Evolutionary conservation across 768 basidiomycete genomes (phyloP).

Genomic region (Cyclocybe aegerita): DNA sequence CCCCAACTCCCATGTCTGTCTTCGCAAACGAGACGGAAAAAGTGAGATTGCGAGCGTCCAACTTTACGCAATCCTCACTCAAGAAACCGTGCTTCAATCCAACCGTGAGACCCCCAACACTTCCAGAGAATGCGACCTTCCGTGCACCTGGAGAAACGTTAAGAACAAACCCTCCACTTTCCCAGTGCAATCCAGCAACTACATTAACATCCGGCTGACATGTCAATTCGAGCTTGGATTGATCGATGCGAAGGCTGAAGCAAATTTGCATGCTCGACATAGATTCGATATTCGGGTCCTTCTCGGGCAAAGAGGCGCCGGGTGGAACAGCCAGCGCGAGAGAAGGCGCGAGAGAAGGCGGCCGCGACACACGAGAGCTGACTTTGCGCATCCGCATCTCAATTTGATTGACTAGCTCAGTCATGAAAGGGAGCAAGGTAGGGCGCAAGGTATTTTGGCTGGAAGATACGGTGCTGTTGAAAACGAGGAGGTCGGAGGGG

Average conservation of each 20-base stretch:
- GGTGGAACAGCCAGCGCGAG: conserved; percentile 7
- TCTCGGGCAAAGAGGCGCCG: conserved; percentile 8
- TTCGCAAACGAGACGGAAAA: conserved; percentile 76
- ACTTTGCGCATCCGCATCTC: conserved; percentile 68
- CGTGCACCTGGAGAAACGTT: conserved; percentile 73
- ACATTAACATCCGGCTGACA: conserved; percentile 94
- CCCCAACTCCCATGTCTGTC: conserved; percentile 33
- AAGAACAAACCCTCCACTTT: conserved; percentile 88
- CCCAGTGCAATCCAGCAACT: conserved; percentile 87
- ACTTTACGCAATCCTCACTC: conserved; percentile 77
- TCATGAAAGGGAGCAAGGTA: conserved; percentile 80
- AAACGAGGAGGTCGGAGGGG: conserved; percentile 60
- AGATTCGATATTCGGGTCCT: conserved; percentile 16
- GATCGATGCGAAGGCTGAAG: conserved; percentile 89
- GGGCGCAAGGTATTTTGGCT: conserved; percentile 86
- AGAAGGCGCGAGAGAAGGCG: conserved; percentile 7
- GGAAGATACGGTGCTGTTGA: conserved; percentile 87
- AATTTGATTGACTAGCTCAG: conserved; percentile 68
- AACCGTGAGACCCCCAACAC: conserved; percentile 77
- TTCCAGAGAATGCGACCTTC: conserved; percentile 73
- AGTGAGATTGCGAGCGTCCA: conserved; percentile 79
- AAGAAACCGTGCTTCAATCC: conserved; percentile 85
- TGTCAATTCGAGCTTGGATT: conserved; percentile 81
- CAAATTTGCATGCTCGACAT: conserved; percentile 66
- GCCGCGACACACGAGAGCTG: conserved; percentile 28